These are phyloP conservation scores for Orbilia blumenaviensis DNA, from an alignment of 2,329 filamentous ascomycete species.

Conservation along the genomic window DNA sequence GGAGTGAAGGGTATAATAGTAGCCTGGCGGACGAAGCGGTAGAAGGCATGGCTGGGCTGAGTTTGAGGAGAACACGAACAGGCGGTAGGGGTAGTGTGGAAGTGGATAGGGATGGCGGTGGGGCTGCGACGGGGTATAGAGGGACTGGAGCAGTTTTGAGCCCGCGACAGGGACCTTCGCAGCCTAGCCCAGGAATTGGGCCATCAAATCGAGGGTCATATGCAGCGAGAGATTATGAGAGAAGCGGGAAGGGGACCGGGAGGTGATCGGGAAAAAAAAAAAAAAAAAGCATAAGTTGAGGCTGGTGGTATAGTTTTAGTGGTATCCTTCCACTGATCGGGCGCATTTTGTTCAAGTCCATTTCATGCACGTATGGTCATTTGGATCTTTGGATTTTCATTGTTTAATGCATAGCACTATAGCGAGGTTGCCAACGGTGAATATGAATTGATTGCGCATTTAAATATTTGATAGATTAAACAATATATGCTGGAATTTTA, in stretches of 20 bases:
- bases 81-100: neutral
- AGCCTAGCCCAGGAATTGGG: constrained; percentile 20
- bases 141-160: constrained; percentile 40
- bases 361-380: too few species aligned
- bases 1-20: neutral
- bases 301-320: neutral
- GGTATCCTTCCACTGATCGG: neutral
- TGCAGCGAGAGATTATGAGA: constrained; percentile 33
- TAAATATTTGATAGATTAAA: neutral
- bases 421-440: neutral
- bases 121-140: constrained; percentile 11
- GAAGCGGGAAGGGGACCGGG: neutral
- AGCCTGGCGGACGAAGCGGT: constrained; percentile 35
- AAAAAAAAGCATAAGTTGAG: too few species aligned
- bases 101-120: neutral
- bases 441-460: too few species aligned
- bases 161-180: neutral
- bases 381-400: neutral
- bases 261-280: too few species aligned
- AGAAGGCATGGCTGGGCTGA: constrained; percentile 37
- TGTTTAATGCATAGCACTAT: neutral
- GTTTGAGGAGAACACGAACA: constrained; percentile 17
- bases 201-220: constrained; percentile 6
- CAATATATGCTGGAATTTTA: too few species aligned
- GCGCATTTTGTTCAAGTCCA: neutral